These are phyloP conservation scores for Spathaspora sp. DNA, from an alignment of 805 yeast genomes.

Conservation along the genomic window DNA sequence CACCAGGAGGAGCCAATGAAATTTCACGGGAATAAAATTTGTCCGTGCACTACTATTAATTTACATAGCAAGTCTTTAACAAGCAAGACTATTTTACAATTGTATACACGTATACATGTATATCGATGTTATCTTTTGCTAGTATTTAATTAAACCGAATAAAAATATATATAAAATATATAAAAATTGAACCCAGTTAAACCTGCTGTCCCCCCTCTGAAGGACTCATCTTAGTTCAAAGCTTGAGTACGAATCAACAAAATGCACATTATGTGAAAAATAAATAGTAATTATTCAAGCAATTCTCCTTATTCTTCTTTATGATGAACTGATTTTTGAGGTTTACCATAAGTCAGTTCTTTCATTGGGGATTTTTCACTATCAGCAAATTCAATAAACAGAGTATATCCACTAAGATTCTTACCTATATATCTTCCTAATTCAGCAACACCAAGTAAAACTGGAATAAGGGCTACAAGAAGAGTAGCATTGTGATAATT, in stretches of 20 bases:
- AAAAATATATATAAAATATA: neutral
- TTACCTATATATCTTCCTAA: conserved; percentile 28
- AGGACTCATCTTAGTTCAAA: too few species aligned
- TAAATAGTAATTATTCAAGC: neutral
- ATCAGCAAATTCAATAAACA: conserved; percentile 31
- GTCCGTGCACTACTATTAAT: neutral
- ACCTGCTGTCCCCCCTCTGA: too few species aligned
- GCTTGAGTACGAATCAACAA: neutral
- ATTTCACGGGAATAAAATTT: conserved; percentile 14
- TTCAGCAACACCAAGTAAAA: conserved; percentile 32
- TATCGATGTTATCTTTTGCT: neutral
- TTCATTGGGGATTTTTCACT: conserved; percentile 37
- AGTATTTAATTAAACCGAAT: neutral
- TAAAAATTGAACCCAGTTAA: neutral
- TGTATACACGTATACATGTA: neutral
- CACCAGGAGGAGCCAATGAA: conserved; percentile 13
- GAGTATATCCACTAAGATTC: conserved; percentile 23
- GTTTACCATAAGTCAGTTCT: conserved; percentile 33
- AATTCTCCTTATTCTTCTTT: neutral
- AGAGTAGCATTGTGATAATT: conserved; percentile 33
- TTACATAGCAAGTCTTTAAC: neutral
- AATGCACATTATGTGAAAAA: neutral
- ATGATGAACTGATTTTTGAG: conserved; percentile 18
- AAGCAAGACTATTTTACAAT: neutral
- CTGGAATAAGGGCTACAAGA: conserved; percentile 35